phyloP scores from a whole-genome alignment of 176 grass and related monocot genomes.

The Aegilops longissima region DNA sequence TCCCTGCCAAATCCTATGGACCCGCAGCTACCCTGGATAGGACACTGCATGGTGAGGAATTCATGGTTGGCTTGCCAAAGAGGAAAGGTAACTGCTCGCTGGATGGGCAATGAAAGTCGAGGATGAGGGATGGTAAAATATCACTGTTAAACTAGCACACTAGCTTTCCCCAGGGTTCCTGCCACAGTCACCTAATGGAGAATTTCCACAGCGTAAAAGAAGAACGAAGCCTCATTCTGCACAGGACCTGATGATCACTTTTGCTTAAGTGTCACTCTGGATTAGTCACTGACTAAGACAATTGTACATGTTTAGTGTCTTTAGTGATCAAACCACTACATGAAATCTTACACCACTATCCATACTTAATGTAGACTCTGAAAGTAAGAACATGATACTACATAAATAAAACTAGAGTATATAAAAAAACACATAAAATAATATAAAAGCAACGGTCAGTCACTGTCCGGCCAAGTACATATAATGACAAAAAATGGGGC shows the following conservation, averaged over 20 bases:
- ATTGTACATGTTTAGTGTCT: background rate
- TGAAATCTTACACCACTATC: background rate
- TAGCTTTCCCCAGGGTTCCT: background rate
- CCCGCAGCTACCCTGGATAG: background rate
- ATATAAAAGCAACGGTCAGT: background rate
- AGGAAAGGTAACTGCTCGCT: background rate
- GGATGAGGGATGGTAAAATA: background rate
- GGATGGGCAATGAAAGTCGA: background rate
- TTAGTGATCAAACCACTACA: background rate
- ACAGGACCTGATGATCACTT: background rate
- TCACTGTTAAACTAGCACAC: background rate
- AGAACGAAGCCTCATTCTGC: background rate
- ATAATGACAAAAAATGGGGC: background rate
- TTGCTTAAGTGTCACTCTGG: background rate
- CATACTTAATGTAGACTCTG: background rate
- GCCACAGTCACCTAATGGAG: background rate
- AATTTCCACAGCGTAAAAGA: background rate
- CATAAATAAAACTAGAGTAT: background rate
- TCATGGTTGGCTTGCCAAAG: background rate
- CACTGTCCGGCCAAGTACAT: background rate
- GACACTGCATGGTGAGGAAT: background rate
- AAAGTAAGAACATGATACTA: background rate
- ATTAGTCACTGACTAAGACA: background rate
- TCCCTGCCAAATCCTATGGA: background rate
- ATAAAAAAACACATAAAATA: background rate